Percentiles rank a stretch among this genome's conserved stretches.
Conservation (phyloP, 2,329 filamentous ascomycete species). For the Ascochyta lentis region DNA sequence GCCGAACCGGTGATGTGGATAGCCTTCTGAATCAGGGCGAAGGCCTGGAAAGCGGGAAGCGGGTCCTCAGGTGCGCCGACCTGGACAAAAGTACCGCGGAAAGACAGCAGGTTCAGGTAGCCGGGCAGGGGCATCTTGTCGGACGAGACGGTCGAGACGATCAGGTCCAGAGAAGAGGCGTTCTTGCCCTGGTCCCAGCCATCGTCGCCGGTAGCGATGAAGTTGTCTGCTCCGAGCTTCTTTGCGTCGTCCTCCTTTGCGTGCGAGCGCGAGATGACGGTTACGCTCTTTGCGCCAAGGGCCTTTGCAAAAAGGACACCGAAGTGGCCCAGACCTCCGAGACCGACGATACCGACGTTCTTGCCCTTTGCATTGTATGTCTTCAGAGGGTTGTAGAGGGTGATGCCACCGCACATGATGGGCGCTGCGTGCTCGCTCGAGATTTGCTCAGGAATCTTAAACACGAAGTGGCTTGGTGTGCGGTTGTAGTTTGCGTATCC, state of each 20-base stretch:
- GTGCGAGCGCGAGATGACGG: conserved; percentile 67
- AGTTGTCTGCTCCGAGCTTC: conserved; percentile 66
- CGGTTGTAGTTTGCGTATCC: conserved; percentile 71
- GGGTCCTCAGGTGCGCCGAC: conserved; percentile 68
- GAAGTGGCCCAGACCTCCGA: conserved; percentile 77
- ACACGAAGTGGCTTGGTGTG: conserved; percentile 74
- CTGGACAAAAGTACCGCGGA: conserved; percentile 68
- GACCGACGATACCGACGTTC: conserved; percentile 75
- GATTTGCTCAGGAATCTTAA: conserved; percentile 78
- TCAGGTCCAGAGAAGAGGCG: conserved; percentile 61
- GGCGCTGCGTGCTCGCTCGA: conserved; percentile 67
- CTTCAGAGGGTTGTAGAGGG: conserved; percentile 77
- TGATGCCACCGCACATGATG: conserved; percentile 84
- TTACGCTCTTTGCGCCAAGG: conserved; percentile 70
- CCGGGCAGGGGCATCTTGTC: conserved; percentile 60
- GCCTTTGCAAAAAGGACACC: conserved; percentile 74
- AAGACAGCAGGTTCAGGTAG: conserved; percentile 66
- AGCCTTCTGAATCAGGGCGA: conserved; percentile 54
- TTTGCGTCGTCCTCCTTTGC: conserved; percentile 67
- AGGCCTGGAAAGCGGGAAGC: conserved; percentile 58
- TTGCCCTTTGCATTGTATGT: conserved; percentile 78
- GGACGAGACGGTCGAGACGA: conserved; percentile 63
- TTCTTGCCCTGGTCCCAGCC: conserved; percentile 65
- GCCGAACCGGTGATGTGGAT: conserved; percentile 34
- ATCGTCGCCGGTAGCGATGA: conserved; percentile 66